Conservation (phyloP, 768 basidiomycete species). For the Ramaria rubella region DNA sequence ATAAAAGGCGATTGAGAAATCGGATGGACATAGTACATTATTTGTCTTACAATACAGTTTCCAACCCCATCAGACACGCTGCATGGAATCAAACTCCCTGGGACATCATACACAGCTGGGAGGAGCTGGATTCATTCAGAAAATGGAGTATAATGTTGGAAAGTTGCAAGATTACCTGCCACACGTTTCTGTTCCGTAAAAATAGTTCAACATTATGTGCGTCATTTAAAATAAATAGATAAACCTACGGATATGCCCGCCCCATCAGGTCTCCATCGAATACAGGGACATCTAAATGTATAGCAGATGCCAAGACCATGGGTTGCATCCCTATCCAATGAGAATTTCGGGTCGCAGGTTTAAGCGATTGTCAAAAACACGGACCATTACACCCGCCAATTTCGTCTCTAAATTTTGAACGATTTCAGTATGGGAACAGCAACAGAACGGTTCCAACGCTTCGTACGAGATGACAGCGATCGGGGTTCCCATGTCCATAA, state of each 20-base stretch:
- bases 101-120: slow-evolving; percentile 21
- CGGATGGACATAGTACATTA: background rate
- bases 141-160: background rate
- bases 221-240: slow-evolving; percentile 15
- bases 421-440: no score
- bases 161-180: background rate
- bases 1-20: background rate
- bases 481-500: slow-evolving; percentile 16
- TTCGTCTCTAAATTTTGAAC: no score
- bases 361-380: background rate
- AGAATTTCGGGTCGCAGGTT: no score
- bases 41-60: slow-evolving; percentile 26
- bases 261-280: slow-evolving; percentile 36
- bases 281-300: slow-evolving; percentile 19
- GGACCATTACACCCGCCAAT: slow-evolving; percentile 36
- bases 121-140: slow-evolving; percentile 12
- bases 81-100: slow-evolving; percentile 25
- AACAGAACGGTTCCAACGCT: slow-evolving; percentile 11
- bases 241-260: slow-evolving; percentile 31
- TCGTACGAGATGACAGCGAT: slow-evolving; percentile 19
- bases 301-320: slow-evolving; percentile 17
- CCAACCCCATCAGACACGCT: slow-evolving; percentile 33
- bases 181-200: background rate
- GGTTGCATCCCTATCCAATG: slow-evolving; percentile 22
- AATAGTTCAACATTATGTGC: background rate